Conservation (phyloP, 2,329 filamentous ascomycete species). For the Hortaea werneckii region DNA sequence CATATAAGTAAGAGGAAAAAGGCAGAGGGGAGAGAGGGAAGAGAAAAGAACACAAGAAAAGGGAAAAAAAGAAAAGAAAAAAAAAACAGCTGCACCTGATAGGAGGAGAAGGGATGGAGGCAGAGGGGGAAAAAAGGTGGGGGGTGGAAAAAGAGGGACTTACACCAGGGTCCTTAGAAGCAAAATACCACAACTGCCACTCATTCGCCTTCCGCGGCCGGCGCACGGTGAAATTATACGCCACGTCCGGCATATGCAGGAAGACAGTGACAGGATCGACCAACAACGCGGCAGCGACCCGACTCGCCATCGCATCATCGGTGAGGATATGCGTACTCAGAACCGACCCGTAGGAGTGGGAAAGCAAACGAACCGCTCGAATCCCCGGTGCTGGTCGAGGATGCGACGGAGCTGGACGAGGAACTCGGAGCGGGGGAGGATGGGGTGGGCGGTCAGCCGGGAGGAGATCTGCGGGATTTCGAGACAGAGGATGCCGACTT, state of each 20-base stretch:
- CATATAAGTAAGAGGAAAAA: too few relatives aligned
- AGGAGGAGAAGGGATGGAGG: too few relatives aligned
- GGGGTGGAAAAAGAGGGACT: too few relatives aligned
- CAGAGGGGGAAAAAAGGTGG: too few relatives aligned
- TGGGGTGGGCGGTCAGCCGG: constrained; percentile 44
- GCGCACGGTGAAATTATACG: constrained; percentile 57
- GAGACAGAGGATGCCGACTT: constrained; percentile 54
- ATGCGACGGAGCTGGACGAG: constrained; percentile 47
- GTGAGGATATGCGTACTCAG: constrained; percentile 53
- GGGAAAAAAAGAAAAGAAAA: too few relatives aligned
- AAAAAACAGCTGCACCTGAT: too few relatives aligned
- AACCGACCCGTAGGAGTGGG: constrained; percentile 54
- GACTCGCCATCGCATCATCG: constrained; percentile 32
- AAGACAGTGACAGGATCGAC: constrained; percentile 58
- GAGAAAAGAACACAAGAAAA: too few relatives aligned
- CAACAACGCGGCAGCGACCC: constrained; percentile 42
- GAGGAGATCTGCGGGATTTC: constrained; percentile 58
- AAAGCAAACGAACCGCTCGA: constrained; percentile 50
- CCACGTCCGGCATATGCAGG: constrained; percentile 58
- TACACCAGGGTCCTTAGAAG: constrained; percentile 55
- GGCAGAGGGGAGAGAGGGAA: too few relatives aligned
- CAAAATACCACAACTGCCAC: constrained; percentile 62
- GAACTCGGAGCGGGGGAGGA: constrained; percentile 44
- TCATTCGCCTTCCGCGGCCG: constrained; percentile 49
- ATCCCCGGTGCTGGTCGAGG: constrained; percentile 49